Evolutionary conservation across 2,329 filamentous ascomycete genomes (phyloP).

Genomic region (Lecanicillium sp.): DNA sequence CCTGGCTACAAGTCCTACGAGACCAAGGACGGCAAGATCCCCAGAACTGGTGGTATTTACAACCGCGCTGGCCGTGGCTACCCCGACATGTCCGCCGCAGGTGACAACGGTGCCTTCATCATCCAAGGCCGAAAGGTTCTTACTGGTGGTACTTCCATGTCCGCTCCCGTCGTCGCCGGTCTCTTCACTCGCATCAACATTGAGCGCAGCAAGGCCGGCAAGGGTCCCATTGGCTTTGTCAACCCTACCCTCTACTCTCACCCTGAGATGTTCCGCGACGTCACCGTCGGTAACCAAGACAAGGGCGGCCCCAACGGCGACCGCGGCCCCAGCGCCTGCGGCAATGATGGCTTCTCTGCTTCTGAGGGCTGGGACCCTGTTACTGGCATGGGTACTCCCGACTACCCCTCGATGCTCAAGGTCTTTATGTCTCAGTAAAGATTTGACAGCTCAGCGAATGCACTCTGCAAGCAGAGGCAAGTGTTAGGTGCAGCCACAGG

Average conservation of each 20-base stretch:
- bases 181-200: conserved; percentile 14
- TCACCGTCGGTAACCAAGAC: conserved; percentile 2
- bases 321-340: conserved; percentile 2
- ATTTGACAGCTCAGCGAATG: too few relatives aligned
- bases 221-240: conserved; percentile 28
- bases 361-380: conserved; percentile 9
- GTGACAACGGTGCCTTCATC: conserved; percentile 36
- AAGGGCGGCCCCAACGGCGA: background rate
- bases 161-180: conserved; percentile 12
- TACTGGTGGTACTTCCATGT: conserved; percentile 8
- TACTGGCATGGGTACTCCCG: conserved; percentile 8
- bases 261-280: conserved; percentile 5
- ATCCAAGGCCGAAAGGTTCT: conserved; percentile 14
- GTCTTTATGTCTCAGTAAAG: background rate
- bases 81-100: conserved; percentile 32
- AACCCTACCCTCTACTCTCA: conserved; percentile 8
- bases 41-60: conserved; percentile 19
- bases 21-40: conserved; percentile 25
- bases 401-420: conserved; percentile 6
- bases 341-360: background rate
- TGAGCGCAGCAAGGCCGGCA: conserved; percentile 18
- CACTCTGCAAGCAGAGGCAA: too few relatives aligned
- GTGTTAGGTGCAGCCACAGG: too few relatives aligned
- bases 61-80: conserved; percentile 34
- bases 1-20: conserved; percentile 20